These are phyloP conservation scores for Jacaranda copaia DNA, from an alignment of 257 asterid species.

Conservation along the genomic window DNA sequence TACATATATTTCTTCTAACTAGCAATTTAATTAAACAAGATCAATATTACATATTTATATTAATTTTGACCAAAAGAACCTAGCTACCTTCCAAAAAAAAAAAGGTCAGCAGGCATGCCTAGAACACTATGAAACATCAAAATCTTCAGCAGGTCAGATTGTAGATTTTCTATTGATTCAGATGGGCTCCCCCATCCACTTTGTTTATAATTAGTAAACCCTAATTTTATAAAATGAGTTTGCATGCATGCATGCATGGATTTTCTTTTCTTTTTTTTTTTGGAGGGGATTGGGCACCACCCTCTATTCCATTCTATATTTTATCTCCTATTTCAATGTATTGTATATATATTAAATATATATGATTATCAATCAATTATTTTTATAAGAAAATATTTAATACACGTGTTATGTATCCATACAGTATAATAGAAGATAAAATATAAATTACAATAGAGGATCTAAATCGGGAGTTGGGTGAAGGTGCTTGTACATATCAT, in stretches of 20 bases:
- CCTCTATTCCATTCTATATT: no score
- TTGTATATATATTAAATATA: no score
- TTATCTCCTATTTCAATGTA: no score
- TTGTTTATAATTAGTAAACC: conserved; percentile 20
- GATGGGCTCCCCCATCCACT: conserved; percentile 39
- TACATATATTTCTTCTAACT: neutral
- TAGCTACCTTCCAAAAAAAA: neutral
- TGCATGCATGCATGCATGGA: conserved; percentile 46
- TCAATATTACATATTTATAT: neutral
- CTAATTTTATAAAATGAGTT: neutral
- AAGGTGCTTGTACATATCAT: no score
- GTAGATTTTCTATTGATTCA: conserved; percentile 21
- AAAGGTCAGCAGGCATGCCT: conserved; percentile 44
- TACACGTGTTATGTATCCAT: no score
- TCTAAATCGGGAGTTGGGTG: no score
- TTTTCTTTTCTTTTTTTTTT: no score
- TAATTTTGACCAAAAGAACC: neutral
- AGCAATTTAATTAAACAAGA: neutral
- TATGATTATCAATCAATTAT: no score
- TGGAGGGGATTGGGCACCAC: no score
- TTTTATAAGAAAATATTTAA: no score
- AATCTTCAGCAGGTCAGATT: conserved; percentile 36
- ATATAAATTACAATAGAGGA: no score
- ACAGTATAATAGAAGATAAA: no score
- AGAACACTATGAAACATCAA: conserved; percentile 31